Percentiles rank a stretch among this genome's conserved stretches.
These are phyloP conservation scores for Solanum medicagineum DNA, from an alignment of 257 asterid species.

Conservation along the genomic window DNA sequence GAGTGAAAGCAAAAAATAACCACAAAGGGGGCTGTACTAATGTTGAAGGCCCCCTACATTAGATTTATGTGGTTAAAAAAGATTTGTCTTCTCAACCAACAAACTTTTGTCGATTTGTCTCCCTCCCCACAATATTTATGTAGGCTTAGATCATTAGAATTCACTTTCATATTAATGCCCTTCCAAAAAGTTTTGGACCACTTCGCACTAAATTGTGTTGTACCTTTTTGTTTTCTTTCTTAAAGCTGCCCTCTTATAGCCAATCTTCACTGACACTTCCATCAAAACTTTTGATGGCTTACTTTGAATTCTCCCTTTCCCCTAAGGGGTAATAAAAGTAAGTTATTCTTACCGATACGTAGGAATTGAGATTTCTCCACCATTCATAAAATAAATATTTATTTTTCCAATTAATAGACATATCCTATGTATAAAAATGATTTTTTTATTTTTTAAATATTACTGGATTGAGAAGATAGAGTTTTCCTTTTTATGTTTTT, in stretches of 20 bases:
- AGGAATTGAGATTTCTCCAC: no score
- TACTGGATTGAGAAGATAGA: no score
- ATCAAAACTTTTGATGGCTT: background rate
- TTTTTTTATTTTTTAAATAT: no score
- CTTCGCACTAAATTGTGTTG: background rate
- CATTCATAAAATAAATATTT: no score
- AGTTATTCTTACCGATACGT: background rate
- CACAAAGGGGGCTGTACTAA: background rate
- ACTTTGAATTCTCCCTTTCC: background rate
- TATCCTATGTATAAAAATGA: no score
- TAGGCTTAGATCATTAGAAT: constrained; percentile 25
- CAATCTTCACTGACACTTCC: background rate
- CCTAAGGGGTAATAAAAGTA: background rate
- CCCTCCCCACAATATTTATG: constrained; percentile 1
- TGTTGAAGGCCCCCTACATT: constrained; percentile 2
- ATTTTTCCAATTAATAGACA: no score
- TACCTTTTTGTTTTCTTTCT: background rate
- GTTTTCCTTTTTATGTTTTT: background rate
- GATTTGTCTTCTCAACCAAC: constrained; percentile 22
- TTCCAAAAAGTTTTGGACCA: constrained; percentile 19
- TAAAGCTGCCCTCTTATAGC: background rate
- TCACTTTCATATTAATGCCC: background rate
- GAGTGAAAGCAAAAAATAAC: background rate
- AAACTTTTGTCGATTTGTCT: constrained; percentile 23
- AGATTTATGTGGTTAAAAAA: constrained; percentile 4